phyloP scores from a whole-genome alignment of 768 basidiomycete species.

The Pulveroboletus sp. region DNA sequence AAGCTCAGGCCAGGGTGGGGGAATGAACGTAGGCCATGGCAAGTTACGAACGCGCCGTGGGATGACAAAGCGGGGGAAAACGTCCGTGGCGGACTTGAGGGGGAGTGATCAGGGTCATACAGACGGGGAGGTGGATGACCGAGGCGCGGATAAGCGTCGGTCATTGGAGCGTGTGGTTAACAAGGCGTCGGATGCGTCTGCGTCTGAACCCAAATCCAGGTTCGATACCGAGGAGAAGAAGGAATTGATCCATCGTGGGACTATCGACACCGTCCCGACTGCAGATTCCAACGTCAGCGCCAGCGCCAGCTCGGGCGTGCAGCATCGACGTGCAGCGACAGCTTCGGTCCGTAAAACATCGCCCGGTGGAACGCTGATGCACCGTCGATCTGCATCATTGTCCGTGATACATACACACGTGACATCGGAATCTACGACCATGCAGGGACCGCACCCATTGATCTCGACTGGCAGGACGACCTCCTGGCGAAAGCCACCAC shows the following conservation, averaged over 20 bases:
- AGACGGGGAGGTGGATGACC: constrained; percentile 20
- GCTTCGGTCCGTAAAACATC: not conserved
- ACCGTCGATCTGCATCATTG: constrained; percentile 17
- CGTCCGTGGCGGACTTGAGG: constrained; percentile 23
- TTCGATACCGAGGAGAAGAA: not conserved
- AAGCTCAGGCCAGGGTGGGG: not conserved
- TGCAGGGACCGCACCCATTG: not conserved
- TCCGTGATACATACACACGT: constrained; percentile 1
- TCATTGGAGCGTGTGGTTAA: not conserved
- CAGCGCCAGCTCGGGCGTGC: not conserved
- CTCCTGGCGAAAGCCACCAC: constrained; percentile 12
- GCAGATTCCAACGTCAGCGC: not conserved
- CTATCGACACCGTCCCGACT: not conserved
- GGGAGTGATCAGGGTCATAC: constrained; percentile 27
- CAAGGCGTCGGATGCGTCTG: not conserved
- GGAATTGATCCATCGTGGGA: not conserved
- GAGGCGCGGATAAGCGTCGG: not conserved
- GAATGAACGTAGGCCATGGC: not conserved
- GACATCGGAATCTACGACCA: not conserved
- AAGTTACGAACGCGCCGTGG: constrained; percentile 3
- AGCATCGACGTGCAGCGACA: constrained; percentile 4
- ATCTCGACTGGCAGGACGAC: not conserved
- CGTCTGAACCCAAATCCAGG: not conserved
- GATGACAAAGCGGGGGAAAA: constrained; percentile 12
- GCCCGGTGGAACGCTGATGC: not conserved